Conservation (phyloP, 306 rosid species). For the Castanopsis chinensis region DNA sequence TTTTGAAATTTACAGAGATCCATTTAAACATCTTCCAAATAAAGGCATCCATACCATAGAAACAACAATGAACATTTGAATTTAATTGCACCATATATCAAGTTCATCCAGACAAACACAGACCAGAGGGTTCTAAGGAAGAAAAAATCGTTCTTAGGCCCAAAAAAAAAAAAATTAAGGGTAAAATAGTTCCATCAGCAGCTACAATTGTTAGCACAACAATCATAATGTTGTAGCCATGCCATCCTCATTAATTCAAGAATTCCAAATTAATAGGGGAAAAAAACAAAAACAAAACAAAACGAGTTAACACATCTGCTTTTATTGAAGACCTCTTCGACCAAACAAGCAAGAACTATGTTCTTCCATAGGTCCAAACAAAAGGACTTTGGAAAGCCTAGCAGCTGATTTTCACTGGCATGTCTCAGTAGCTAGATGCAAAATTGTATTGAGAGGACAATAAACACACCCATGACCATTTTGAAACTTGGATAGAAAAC, state of each 20-base stretch:
- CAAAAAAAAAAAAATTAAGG: not conserved
- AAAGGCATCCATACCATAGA: not conserved
- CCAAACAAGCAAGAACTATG: not conserved
- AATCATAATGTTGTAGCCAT: not conserved
- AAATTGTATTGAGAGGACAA: not conserved
- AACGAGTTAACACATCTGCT: not conserved
- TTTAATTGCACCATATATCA: not conserved
- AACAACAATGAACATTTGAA: not conserved
- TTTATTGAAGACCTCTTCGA: not conserved
- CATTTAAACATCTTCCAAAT: not conserved
- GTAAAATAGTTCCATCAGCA: not conserved
- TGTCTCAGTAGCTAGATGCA: not conserved
- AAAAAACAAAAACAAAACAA: not conserved
- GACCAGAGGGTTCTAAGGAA: not conserved
- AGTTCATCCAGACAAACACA: not conserved
- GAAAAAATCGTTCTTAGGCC: not conserved
- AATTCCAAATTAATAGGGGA: not conserved
- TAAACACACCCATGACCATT: not conserved
- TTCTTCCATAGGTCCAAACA: not conserved
- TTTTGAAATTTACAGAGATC: not conserved
- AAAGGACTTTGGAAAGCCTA: not conserved
- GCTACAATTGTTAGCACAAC: not conserved
- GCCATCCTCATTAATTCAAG: not conserved
- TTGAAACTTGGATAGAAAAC: not conserved
- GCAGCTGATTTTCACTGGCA: not conserved